Evolutionary conservation across 768 basidiomycete species (phyloP), one percentile per base, ranked within the genome.

Genomic region (Chiua virens): DNA sequence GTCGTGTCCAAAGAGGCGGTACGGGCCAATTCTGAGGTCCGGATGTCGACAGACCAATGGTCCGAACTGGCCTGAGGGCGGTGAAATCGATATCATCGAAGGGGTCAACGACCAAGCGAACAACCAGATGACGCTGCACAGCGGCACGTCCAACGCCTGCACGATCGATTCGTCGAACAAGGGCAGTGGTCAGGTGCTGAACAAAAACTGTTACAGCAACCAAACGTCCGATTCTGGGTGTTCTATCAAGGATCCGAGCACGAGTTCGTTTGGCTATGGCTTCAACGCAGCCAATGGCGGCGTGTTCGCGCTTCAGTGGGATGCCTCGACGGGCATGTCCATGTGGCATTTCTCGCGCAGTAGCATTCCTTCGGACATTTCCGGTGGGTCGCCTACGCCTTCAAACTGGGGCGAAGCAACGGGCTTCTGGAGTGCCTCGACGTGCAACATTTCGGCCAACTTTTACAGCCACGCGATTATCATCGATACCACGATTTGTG

Each of bases 21-120:
- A 30, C 30, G 5, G 30, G 2, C 11, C 2, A 5, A 30, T 13
- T n/a, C 49, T 60, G 9, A 47, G 22, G 20, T 23, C n/a, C 13
- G 23, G 15, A 32, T 9, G 28, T 41, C 5, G 13, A 20, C 45
- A 73, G 71, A 71, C 75, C 7, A 69, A 75, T 35, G 81, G 82
- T 8, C 77, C 79, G 0, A 63, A 76, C 42, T 85, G 82, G 82
- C 81, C 81, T 3, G 8, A 27, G 20, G 68, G 52, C 22, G 83
- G 81, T 53, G 87, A 89, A 67, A 83, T 88, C 49, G 89, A 91
- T 59, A 79, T 88, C 44, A 64, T 90, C 10, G 89, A 92, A 64
- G 85, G 86, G 14, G 80, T 89, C 49, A 79, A 90, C 58, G 59
- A 77, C 22, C 75, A 79, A 59, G 49, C 69, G 3, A 67, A 71